Conservation (phyloP, 2,329 filamentous ascomycete genomes). For the Penicillium psychrosexuale region DNA sequence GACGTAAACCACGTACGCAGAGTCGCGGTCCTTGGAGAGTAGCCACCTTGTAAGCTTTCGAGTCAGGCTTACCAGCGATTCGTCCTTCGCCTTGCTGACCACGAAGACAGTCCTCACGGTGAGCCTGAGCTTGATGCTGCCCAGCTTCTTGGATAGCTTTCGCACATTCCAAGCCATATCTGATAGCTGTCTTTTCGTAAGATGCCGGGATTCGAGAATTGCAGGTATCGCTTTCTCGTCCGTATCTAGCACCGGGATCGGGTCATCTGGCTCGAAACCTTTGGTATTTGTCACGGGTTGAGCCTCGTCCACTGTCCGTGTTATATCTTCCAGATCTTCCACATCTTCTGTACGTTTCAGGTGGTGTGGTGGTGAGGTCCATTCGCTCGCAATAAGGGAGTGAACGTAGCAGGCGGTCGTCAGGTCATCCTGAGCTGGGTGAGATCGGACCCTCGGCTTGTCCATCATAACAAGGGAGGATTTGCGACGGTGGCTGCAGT, state of each 20-base stretch:
- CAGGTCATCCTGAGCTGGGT: constrained; percentile 34
- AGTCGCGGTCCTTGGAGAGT: constrained; percentile 64
- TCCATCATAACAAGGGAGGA: constrained; percentile 55
- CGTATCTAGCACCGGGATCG: constrained; percentile 25
- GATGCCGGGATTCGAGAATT: constrained; percentile 64
- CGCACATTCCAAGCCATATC: constrained; percentile 97
- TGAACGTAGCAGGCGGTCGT: constrained; percentile 62
- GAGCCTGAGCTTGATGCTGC: constrained; percentile 77
- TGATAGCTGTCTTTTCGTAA: constrained; percentile 90
- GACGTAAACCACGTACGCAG: constrained; percentile 73
- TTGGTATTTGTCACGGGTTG: constrained; percentile 20
- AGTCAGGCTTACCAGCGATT: constrained; percentile 72
- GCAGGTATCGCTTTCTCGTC: constrained; percentile 33
- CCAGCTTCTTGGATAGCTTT: constrained; percentile 80
- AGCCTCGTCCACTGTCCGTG: constrained; percentile 13
- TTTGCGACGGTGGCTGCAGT: constrained; percentile 55
- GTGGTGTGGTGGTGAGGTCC: constrained; percentile 21
- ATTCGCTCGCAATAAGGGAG: constrained; percentile 49
- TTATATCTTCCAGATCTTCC: constrained; percentile 15
- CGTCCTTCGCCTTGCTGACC: constrained; percentile 87
- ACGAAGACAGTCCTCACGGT: constrained; percentile 81
- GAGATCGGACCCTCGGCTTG: constrained; percentile 38
- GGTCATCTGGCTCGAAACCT: constrained; percentile 19
- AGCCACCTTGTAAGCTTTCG: constrained; percentile 78
- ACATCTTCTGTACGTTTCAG: constrained; percentile 11